Percentiles rank a stretch among this genome's conserved stretches.
phyloP scores from a whole-genome alignment of 805 yeast genomes.

The Spathaspora boniae region DNA sequence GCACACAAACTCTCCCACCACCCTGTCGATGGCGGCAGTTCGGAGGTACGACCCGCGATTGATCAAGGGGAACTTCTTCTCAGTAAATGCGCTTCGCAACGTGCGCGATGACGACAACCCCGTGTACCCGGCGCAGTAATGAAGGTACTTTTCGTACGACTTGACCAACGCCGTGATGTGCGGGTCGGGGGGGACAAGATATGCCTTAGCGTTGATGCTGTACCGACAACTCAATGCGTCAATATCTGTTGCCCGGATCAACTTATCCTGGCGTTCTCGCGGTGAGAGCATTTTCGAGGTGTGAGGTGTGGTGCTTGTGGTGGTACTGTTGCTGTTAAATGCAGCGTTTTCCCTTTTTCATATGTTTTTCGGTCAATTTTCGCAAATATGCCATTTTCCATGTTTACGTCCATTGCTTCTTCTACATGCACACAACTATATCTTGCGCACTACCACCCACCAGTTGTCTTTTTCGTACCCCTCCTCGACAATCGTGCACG shows the following conservation, averaged over 20 bases:
- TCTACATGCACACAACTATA: no score
- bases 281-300: slow-evolving; percentile 27
- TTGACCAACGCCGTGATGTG: slow-evolving; percentile 30
- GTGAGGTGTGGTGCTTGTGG: no score
- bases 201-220: slow-evolving; percentile 48
- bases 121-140: slow-evolving; percentile 37
- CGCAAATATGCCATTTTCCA: background rate
- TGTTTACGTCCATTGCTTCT: background rate
- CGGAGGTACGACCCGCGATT: slow-evolving; percentile 70
- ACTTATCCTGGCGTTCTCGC: slow-evolving; percentile 35
- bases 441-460: slow-evolving; percentile 52
- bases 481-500: slow-evolving; percentile 49
- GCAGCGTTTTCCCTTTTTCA: background rate
- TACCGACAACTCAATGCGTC: slow-evolving; percentile 68
- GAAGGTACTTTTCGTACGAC: slow-evolving; percentile 36
- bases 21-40: slow-evolving; percentile 48
- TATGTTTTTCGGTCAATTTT: background rate
- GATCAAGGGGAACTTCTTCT: slow-evolving; percentile 58
- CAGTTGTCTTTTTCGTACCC: slow-evolving; percentile 96
- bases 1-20: slow-evolving; percentile 41
- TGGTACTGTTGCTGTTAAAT: background rate
- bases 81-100: slow-evolving; percentile 36
- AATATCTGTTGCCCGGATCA: slow-evolving; percentile 57
- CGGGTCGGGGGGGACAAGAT: slow-evolving; percentile 40
- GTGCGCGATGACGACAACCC: slow-evolving; percentile 38